Conservation (phyloP, 257 asterid genomes). For the Ajuga chamaepitys region DNA sequence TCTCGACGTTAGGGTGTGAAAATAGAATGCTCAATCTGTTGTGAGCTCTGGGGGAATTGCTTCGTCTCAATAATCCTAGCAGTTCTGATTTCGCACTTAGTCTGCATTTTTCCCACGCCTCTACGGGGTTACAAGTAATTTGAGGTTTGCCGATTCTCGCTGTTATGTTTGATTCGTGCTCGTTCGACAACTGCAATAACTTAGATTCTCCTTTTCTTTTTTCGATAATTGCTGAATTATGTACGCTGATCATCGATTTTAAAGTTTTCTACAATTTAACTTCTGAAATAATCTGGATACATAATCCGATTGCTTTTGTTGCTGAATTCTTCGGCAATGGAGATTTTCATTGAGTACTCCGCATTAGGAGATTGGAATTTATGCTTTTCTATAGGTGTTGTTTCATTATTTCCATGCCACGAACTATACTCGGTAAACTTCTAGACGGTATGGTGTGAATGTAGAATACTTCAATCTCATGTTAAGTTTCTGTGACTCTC, state of each 20-base stretch:
- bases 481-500: no score
- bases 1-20: not conserved
- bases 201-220: not conserved
- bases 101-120: not conserved
- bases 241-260: not conserved
- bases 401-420: not conserved
- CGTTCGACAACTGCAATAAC: not conserved
- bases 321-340: not conserved
- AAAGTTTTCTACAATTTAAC: not conserved
- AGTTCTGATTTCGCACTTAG: not conserved
- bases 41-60: not conserved
- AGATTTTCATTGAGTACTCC: conserved; percentile 2
- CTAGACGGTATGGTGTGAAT: no score
- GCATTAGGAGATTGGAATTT: not conserved
- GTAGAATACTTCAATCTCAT: no score
- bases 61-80: not conserved
- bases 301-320: conserved; percentile 1
- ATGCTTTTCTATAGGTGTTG: not conserved
- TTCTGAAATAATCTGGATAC: not conserved
- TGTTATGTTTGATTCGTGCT: not conserved
- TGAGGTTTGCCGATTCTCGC: not conserved
- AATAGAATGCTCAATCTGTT: not conserved
- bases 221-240: not conserved
- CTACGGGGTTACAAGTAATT: conserved; percentile 5
- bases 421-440: no score